Conservation (phyloP, 768 basidiomycete species). For the Agaricus bisporus region DNA sequence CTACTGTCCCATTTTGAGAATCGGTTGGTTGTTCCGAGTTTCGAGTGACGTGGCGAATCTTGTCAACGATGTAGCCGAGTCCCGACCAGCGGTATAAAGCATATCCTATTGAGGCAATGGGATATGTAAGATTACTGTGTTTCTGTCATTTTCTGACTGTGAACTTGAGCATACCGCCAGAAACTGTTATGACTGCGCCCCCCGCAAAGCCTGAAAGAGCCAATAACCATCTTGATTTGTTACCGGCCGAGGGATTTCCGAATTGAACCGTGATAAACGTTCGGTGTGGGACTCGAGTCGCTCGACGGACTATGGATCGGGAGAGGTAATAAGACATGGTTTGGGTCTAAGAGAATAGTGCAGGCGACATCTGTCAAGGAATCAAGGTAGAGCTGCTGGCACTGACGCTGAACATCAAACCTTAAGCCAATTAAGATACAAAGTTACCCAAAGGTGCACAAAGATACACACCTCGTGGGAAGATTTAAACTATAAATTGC, state of each 20-base stretch:
- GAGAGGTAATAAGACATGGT: too few relatives aligned
- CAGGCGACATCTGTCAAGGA: too few relatives aligned
- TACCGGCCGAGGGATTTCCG: not conserved
- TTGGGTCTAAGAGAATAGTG: too few relatives aligned
- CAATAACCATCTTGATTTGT: not conserved
- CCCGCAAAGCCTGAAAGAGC: constrained; percentile 1
- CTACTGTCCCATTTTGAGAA: constrained; percentile 14
- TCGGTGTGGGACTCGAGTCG: not conserved
- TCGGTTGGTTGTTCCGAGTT: constrained; percentile 4
- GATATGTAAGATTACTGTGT: not conserved
- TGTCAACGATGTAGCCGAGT: constrained; percentile 28
- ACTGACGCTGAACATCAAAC: too few relatives aligned
- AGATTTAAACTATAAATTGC: not conserved
- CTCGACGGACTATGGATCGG: too few relatives aligned
- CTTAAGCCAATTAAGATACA: too few relatives aligned
- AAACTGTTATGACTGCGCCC: not conserved
- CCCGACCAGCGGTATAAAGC: constrained; percentile 36
- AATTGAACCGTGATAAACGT: not conserved
- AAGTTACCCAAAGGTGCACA: too few relatives aligned
- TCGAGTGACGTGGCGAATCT: constrained; percentile 11
- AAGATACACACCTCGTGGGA: not conserved
- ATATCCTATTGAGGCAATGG: constrained; percentile 31
- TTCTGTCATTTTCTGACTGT: not conserved
- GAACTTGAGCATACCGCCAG: not conserved
- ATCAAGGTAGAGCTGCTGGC: too few relatives aligned